A percentile compares a stretch with the other conserved stretches of the same genome.
Evolutionary conservation across 768 basidiomycete species (phyloP).

Genomic region (Suillus ampliporus): DNA sequence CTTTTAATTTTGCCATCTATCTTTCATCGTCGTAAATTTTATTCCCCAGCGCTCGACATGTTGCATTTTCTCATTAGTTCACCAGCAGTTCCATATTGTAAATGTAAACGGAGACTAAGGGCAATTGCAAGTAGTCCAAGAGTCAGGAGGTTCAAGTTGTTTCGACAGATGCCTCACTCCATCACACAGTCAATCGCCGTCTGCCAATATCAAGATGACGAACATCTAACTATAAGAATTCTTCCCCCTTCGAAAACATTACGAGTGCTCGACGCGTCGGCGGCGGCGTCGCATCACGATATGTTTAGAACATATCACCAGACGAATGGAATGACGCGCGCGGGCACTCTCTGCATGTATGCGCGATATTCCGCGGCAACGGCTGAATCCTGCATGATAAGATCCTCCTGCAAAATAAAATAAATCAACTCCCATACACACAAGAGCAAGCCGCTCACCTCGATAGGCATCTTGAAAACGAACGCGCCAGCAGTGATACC

Average conservation of each 20-base stretch:
- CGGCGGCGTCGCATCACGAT: not conserved
- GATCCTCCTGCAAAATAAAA: constrained; percentile 28
- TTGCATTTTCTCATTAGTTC: too few species aligned
- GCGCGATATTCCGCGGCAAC: constrained; percentile 33
- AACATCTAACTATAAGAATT: not conserved
- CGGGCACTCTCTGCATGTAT: constrained; percentile 36
- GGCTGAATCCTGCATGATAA: constrained; percentile 31
- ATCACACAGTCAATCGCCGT: too few species aligned
- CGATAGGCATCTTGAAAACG: constrained; percentile 40
- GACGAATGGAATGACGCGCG: constrained; percentile 37
- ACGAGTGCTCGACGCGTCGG: not conserved
- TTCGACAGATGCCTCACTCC: too few species aligned
- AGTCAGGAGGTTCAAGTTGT: too few species aligned
- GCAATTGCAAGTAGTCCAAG: too few species aligned
- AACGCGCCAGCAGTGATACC: constrained; percentile 30
- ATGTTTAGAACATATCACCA: constrained; percentile 25
- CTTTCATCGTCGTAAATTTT: too few species aligned
- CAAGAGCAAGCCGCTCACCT: constrained; percentile 26
- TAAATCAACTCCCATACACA: constrained; percentile 2
- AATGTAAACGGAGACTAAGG: too few species aligned
- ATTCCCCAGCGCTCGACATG: too few species aligned
- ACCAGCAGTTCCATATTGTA: too few species aligned
- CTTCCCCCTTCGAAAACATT: not conserved
- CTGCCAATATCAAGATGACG: too few species aligned
- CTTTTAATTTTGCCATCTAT: too few species aligned